These are phyloP conservation scores for Epichloe festucae DNA, from an alignment of 2,329 filamentous ascomycete genomes.

Conservation along the genomic window DNA sequence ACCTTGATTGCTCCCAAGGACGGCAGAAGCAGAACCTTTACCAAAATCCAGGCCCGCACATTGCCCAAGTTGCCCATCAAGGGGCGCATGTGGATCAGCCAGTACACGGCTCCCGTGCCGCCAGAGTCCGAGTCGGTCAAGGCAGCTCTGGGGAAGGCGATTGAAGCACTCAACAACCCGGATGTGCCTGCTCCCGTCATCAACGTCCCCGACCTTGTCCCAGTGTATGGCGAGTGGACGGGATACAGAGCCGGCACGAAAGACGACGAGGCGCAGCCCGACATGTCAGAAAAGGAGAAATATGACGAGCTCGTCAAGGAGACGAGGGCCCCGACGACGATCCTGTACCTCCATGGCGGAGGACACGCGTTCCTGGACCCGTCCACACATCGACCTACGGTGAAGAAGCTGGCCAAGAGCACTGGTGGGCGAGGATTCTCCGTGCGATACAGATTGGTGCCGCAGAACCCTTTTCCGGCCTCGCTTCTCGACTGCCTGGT, in stretches of 20 bases:
- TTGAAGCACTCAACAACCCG: constrained; percentile 21
- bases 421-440: constrained; percentile 57
- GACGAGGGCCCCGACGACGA: constrained; percentile 45
- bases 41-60: constrained; percentile 49
- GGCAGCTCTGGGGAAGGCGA: constrained; percentile 43
- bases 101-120: constrained; percentile 49
- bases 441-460: constrained; percentile 62
- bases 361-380: constrained; percentile 64
- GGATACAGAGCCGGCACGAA: constrained; percentile 48
- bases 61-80: constrained; percentile 55
- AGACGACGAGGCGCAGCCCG: constrained; percentile 35
- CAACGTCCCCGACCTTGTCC: constrained; percentile 36
- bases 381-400: constrained; percentile 45
- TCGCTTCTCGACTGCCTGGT: constrained; percentile 61
- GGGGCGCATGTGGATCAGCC: constrained; percentile 71
- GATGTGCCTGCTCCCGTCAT: constrained; percentile 7
- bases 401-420: constrained; percentile 49
- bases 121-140: constrained; percentile 37
- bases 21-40: constrained; percentile 35
- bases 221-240: constrained; percentile 64
- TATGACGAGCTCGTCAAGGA: constrained; percentile 57
- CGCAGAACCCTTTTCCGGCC: constrained; percentile 61
- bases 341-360: constrained; percentile 67
- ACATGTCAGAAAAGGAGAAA: constrained; percentile 48
- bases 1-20: constrained; percentile 36